Base-by-base conservation (phyloP, 1,284 basidiomycete species). In the Peniophora sp. region DNA sequence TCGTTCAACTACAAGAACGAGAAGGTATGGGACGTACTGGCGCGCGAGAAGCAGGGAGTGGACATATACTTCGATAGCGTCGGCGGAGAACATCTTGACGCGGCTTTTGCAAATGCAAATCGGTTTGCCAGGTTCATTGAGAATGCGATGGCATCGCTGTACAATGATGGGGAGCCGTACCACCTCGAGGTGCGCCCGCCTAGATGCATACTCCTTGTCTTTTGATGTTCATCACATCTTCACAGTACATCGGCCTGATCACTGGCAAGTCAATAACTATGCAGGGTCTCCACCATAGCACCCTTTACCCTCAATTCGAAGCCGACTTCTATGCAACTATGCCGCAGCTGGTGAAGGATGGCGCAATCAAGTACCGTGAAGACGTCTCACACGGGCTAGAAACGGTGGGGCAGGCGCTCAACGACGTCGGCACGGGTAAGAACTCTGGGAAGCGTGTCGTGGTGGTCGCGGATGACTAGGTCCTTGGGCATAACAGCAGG, bases 41-140 rank as follows among this genome's bases (percentile, higher is more conserved):
- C 70, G 55, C 74, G 75, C 58, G 72, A 83, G n/a, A n/a, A n/a
- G 50, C 82, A 83, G 0, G 70, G 77, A 9, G 75, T 83, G 53
- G 72, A 74, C 57, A 68, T 76, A 73, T 74, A 68, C 56, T 76
- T 72, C 67, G 72, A 77, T 55, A 73, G 77, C 61, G 83, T 85
- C 50, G 85, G 88, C 2, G 87, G 88, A 0, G 74, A 81, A 55
- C 79, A 76, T 3, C 70, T 87, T 16, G 81, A 87, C 46, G 67
- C 74, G 32, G 78, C 77, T 0, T 62, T 88, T 16, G 69, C 68
- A 2, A 66, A 72, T 47, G 72, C 85, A 36, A 74, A 74, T 23
- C 61, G 61, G 2, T 59, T 70, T 36, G 82, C 77, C 0, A 66
- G 80, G 2, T 78, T 88, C 59, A 75, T 82, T 39, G 71, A 59